Evolutionary conservation across 129 eudicot species (phyloP), one percentile per base, ranked within the genome.

Genomic region (Escallonia rubra): DNA sequence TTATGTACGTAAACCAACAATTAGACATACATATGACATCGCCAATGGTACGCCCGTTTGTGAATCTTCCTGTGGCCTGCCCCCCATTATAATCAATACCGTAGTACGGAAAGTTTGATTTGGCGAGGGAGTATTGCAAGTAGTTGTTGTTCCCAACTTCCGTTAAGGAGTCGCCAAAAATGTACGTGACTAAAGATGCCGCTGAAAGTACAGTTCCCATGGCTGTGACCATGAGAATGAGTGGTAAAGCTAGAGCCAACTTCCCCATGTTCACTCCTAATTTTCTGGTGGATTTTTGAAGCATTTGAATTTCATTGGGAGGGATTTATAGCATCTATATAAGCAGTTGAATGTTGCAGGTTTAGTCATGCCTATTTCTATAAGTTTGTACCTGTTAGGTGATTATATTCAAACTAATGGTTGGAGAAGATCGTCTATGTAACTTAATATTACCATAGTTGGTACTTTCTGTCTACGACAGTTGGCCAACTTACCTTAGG

Each of bases 101-200:
- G 13, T 91, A 91, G 39, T 43, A 79, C 0, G 94, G 97, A 52
- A 46, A 91, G 73, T 91, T 84, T 6, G 96, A 83, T 74, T 76
- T 88, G 8, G 97, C 97, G 4, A 91, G 96, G 10, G 97, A 85
- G 71, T 73, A 78, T 61, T 69, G 69, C 64, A 91, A 56, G 73
- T 74, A 73, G 41, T 91, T 91, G 81, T 91, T 91, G 76, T 91
- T 91, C 47, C 97, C 97, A 0, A 91, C 97, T 85, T 91, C 97
- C 10, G 97, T 81, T 69, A 88, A 83, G 2, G 97, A 91, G 62
- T 91, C 97, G 0, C 97, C 97, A 55, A 91, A 91, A 38, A 91
- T 58, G 74, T 71, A 91, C 3, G 97, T 91, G 51, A 91, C 81
- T 5, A 81, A 50, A 54, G 86, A 60, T 9, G 74, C 23, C 11